Evolutionary conservation across 495 filamentous ascomycete species (phyloP), one percentile per base, ranked within the genome.

Genomic region (Penicillium waksmanii): DNA sequence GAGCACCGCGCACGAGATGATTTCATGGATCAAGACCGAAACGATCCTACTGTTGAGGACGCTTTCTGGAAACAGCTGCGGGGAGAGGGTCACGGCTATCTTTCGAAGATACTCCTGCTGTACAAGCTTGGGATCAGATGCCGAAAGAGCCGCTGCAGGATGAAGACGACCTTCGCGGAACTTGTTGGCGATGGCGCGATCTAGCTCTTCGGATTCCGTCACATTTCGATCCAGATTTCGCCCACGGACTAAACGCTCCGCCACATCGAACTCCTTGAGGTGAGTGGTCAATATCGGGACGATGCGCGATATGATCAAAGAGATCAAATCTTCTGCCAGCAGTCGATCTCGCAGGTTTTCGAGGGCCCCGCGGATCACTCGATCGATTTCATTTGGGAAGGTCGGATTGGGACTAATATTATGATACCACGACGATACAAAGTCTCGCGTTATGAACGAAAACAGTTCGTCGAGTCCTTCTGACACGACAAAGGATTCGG

Each of bases 121-220:
- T 13, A 89, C 82, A 5, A 86, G 70, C 68, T 89, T 93, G 48
- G 87, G 90, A 66, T 97, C 92, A 15, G 90, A 88, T 64, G 89
- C 89, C 35, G 87, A 83, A 58, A 96, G 72, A 6, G 87, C 89
- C n/a, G 90, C 93, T 12, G 95, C 96, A 19, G 91, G 85, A 69
- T 99, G 96, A 56, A 99, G 76, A 58, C 89, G 90, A 35, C 95
- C 95, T 68, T 95, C 88, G 46, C 83, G 87, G 72, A 94, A 99
- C 74, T 96, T 98, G 23, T 82, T 87, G 49, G 95, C 95, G 69
- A 98, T 96, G 1, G 95, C 95, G 61, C 96, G 79, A 73, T 97
- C 90, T 58, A 99, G 78, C 78, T 98, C 96, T 63, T 96, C 93
- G 2, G 93, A 96, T 73, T 99, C 96, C 10, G 96, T 99, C 33